A percentile compares a stretch with the other conserved stretches of the same genome.
phyloP scores from a whole-genome alignment of 805 yeast genomes.

The Crinitomyces ghanaensis region DNA sequence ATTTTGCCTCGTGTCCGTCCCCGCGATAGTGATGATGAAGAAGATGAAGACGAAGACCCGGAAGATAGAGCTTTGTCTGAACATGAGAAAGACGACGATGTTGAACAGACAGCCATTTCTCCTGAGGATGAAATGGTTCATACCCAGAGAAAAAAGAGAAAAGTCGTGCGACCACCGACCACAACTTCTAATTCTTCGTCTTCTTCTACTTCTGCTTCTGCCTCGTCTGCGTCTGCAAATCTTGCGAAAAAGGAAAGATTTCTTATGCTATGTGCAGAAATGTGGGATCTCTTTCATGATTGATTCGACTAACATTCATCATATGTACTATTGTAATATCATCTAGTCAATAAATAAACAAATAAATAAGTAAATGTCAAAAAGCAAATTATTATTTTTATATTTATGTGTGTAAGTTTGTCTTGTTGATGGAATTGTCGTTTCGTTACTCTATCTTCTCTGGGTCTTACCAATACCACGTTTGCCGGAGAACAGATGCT shows the following conservation, averaged over 20 bases:
- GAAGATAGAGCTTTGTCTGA: slow-evolving; percentile 18
- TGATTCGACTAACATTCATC: no score
- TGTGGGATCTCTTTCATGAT: slow-evolving; percentile 22
- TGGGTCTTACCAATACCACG: slow-evolving; percentile 91
- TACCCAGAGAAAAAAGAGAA: slow-evolving; percentile 3
- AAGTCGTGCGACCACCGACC: neutral
- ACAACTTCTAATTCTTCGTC: neutral
- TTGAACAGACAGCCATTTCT: neutral
- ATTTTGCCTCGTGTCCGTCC: no score
- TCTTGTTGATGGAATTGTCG: no score
- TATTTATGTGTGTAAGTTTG: no score
- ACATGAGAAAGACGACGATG: slow-evolving; percentile 9
- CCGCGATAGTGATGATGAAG: slow-evolving; percentile 13
- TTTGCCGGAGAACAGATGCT: slow-evolving; percentile 93
- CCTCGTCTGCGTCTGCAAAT: neutral
- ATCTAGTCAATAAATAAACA: neutral
- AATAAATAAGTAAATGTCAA: no score
- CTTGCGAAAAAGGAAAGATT: slow-evolving; percentile 17
- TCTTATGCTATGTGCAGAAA: slow-evolving; percentile 22
- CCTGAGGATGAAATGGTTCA: slow-evolving; percentile 12
- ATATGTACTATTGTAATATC: no score
- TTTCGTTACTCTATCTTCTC: slow-evolving; percentile 72
- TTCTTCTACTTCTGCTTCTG: slow-evolving; percentile 1
- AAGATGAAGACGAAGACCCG: slow-evolving; percentile 16
- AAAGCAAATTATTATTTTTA: no score